Evolutionary conservation across 2,329 filamentous ascomycete species (phyloP).

Genomic region (Plenodomus lindquistii): DNA sequence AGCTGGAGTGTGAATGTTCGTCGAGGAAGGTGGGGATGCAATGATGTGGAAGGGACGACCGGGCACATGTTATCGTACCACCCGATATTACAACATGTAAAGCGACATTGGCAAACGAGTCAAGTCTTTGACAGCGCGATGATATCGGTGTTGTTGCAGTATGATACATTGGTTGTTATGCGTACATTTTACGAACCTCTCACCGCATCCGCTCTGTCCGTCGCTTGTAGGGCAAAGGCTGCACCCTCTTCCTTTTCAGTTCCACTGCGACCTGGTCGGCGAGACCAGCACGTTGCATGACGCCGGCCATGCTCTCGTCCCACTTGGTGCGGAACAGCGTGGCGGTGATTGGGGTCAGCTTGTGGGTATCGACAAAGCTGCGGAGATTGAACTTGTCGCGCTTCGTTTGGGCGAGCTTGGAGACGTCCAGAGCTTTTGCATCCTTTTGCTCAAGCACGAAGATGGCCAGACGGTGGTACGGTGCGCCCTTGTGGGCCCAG

Average conservation of each 20-base stretch:
- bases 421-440: slow-evolving; percentile 42
- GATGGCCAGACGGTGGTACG: slow-evolving; percentile 86
- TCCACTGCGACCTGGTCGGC: slow-evolving; percentile 75
- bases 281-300: slow-evolving; percentile 80
- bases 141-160: not conserved
- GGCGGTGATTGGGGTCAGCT: slow-evolving; percentile 74
- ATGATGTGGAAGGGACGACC: not conserved
- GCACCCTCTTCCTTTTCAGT: slow-evolving; percentile 78
- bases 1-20: too few relatives aligned
- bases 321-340: slow-evolving; percentile 86
- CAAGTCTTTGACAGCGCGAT: not conserved
- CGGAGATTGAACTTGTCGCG: slow-evolving; percentile 76
- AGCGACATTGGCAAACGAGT: not conserved
- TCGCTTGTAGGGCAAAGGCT: slow-evolving; percentile 68
- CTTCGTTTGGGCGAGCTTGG: slow-evolving; percentile 74
- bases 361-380: slow-evolving; percentile 71
- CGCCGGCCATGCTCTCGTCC: slow-evolving; percentile 83
- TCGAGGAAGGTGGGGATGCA: not conserved
- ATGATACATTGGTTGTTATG: not conserved
- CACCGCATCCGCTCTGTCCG: slow-evolving; percentile 55
- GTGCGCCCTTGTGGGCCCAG: slow-evolving; percentile 84
- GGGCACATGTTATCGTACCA: not conserved
- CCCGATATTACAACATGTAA: not conserved
- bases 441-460: slow-evolving; percentile 80
- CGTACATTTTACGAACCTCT: slow-evolving; percentile 9